These are phyloP conservation scores for Piromyces sp. DNA, from an alignment of 192 early-diverging fungal species.

Conservation along the genomic window DNA sequence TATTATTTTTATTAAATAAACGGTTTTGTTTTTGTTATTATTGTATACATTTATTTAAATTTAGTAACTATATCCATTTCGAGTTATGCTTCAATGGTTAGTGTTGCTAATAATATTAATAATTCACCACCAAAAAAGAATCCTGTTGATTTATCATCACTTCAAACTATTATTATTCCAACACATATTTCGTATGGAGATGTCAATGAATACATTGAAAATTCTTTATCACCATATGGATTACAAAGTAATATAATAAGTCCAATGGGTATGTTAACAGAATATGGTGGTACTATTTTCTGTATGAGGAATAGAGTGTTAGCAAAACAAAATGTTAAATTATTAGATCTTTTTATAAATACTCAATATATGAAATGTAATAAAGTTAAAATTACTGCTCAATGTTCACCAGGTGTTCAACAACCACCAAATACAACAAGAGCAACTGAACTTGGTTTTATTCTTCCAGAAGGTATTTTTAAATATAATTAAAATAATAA, in stretches of 20 bases:
- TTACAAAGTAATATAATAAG: constrained; percentile 30
- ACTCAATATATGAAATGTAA: not conserved
- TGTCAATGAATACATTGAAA: constrained; percentile 28
- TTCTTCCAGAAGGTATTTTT: constrained; percentile 28
- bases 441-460: constrained; percentile 45
- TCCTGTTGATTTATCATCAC: constrained; percentile 28
- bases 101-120: constrained; percentile 11
- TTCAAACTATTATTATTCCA: constrained; percentile 47
- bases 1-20: too few species aligned
- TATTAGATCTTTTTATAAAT: not conserved
- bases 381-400: not conserved
- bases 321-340: not conserved
- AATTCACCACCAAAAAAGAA: constrained; percentile 29
- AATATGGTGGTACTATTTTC: constrained; percentile 59
- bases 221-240: not conserved
- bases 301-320: constrained; percentile 47
- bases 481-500: constrained; percentile 17
- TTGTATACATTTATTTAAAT: too few species aligned
- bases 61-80: not conserved
- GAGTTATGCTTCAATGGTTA: not conserved
- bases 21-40: too few species aligned
- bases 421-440: not conserved
- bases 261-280: constrained; percentile 46
- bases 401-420: not conserved
- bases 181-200: constrained; percentile 37